Evolutionary conservation across 2,329 filamentous ascomycete species (phyloP).

Genomic region (Parastagonospora avenae): DNA sequence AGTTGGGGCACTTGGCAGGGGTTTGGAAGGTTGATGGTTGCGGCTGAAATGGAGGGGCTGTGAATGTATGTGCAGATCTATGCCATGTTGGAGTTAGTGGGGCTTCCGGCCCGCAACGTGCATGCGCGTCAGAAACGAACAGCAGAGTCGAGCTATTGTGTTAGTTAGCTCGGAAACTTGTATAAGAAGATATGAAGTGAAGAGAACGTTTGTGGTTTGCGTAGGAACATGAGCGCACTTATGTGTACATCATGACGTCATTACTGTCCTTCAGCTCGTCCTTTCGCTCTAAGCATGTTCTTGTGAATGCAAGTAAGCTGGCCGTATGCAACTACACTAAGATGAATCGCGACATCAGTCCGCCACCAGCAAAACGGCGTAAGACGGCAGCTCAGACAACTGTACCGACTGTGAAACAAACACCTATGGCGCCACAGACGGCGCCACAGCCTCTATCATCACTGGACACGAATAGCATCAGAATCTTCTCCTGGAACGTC

Average conservation of each 20-base stretch:
- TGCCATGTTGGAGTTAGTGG: slow-evolving; percentile 14
- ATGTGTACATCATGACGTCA: slow-evolving; percentile 11
- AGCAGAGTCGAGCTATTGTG: neutral
- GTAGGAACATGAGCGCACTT: neutral
- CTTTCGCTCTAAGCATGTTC: neutral
- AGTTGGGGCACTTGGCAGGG: neutral
- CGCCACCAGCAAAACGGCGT: slow-evolving; percentile 28
- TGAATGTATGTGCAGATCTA: slow-evolving; percentile 25
- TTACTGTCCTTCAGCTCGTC: neutral
- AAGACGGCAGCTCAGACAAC: slow-evolving; percentile 10
- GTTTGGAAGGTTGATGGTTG: neutral
- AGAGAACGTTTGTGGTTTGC: too few species aligned
- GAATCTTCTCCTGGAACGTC: slow-evolving; percentile 56
- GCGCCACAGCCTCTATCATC: slow-evolving; percentile 5
- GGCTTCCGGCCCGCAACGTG: slow-evolving; percentile 4
- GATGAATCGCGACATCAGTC: slow-evolving; percentile 32
- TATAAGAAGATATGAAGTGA: neutral
- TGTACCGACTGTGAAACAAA: neutral
- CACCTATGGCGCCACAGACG: neutral
- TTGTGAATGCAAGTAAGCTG: too few species aligned
- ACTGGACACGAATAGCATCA: slow-evolving; percentile 23
- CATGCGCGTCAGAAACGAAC: slow-evolving; percentile 2
- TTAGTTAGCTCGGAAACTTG: neutral
- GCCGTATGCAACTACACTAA: neutral
- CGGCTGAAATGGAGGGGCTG: slow-evolving; percentile 23